A percentile compares a stretch with the other conserved stretches of the same genome.
Evolutionary conservation across 73 alveolate genomes (phyloP).

Genomic region (Paramecium pentaurelia): DNA sequence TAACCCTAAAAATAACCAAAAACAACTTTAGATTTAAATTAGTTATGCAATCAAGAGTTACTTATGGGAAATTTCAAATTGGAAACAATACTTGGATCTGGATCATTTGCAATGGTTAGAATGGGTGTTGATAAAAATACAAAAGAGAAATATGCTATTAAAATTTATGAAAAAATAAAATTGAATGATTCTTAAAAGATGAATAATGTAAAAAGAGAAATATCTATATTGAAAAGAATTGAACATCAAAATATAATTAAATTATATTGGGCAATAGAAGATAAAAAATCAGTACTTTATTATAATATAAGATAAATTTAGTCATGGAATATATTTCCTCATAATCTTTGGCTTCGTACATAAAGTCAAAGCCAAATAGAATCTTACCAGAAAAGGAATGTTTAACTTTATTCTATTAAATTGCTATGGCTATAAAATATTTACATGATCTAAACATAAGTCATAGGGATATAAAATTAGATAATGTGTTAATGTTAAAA

Average conservation of each 20-base stretch:
- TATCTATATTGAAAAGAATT: constrained; percentile 77
- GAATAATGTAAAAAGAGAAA: constrained; percentile 90
- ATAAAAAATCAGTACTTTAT: constrained; percentile 63
- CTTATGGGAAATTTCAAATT: constrained; percentile 40
- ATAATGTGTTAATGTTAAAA: constrained; percentile 61
- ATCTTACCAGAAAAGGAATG: constrained; percentile 70
- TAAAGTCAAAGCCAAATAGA: constrained; percentile 65
- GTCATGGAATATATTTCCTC: constrained; percentile 78
- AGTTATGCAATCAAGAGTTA: not conserved
- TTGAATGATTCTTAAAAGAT: constrained; percentile 84
- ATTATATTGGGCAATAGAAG: constrained; percentile 80
- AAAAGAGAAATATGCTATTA: constrained; percentile 83
- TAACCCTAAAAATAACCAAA: not conserved
- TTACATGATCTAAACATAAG: constrained; percentile 76
- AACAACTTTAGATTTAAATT: not conserved
- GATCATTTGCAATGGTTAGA: constrained; percentile 92
- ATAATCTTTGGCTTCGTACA: not conserved
- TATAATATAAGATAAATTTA: constrained; percentile 70
- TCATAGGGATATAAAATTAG: constrained; percentile 88
- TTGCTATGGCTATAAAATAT: constrained; percentile 76
- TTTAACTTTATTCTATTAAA: constrained; percentile 65
- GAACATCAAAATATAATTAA: constrained; percentile 85
- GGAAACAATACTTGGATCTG: constrained; percentile 78
- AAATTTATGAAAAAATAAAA: constrained; percentile 84
- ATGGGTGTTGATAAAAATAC: constrained; percentile 71